These are phyloP conservation scores for Kodamaea neixiangensis DNA, from an alignment of 805 yeast species.

Conservation along the genomic window DNA sequence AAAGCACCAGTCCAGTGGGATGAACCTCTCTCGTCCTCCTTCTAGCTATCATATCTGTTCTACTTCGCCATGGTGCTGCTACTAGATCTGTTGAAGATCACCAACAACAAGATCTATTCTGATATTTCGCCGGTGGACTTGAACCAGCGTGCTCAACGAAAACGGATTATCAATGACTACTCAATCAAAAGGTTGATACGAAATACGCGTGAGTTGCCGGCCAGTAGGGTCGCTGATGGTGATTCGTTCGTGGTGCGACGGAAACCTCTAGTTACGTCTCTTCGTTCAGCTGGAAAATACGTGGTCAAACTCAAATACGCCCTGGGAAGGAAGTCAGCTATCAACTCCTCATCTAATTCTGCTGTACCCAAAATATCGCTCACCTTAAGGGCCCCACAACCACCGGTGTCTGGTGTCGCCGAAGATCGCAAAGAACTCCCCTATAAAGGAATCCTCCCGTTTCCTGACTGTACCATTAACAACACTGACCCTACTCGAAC, in stretches of 20 bases:
- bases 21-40: not conserved
- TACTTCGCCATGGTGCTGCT: constrained; percentile 15
- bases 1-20: constrained; percentile 1
- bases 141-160: constrained; percentile 25
- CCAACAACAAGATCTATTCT: constrained; percentile 31
- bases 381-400: constrained; percentile 4
- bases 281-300: not conserved
- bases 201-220: constrained; percentile 15
- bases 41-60: not conserved
- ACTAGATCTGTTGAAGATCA: constrained; percentile 29
- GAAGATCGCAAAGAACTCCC: constrained; percentile 50
- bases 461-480: constrained; percentile 59
- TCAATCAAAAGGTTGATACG: constrained; percentile 21
- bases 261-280: constrained; percentile 4
- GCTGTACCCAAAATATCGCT: constrained; percentile 2
- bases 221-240: not conserved
- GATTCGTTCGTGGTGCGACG: constrained; percentile 2
- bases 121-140: constrained; percentile 20
- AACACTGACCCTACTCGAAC: constrained; percentile 58
- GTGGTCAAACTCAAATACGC: constrained; percentile 3
- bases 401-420: not conserved
- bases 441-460: constrained; percentile 62
- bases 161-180: constrained; percentile 16
- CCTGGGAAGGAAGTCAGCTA: not conserved
- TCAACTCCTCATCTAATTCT: too few relatives aligned